Evolutionary conservation across 2,329 filamentous ascomycete species (phyloP), one percentile per base, ranked within the genome.

Genomic region (Stemphylium vesicarium): DNA sequence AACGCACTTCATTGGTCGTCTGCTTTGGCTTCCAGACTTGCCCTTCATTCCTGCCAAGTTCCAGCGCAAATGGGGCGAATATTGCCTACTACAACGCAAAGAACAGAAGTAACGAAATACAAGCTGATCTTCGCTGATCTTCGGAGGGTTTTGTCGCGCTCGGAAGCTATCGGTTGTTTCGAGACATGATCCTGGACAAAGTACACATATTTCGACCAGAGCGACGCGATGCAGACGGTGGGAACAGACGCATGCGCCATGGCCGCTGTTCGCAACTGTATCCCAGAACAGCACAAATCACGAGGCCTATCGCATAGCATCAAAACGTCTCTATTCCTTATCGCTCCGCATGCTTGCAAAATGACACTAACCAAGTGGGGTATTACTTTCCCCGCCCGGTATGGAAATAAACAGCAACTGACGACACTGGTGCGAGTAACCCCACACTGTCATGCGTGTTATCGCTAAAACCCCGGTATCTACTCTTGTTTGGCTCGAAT

Each of bases 21-120:
- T 91, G 8, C 77, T 96, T 41, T 98, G 92, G 91, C 73, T 96
- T 32, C 95, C 95, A 2, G 84, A 92, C 62, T 77, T 86, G 58
- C 77, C 82, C 0, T 77, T 91, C 35, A 78, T 96, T 12, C 92
- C 93, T 0, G 81, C 86, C 37, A 82, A 82, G 55, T 88, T 86
- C 61, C 85, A 82, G 64, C 85, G 94, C 53, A 87, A 86, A 75
- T 98, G 93, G 92, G 95, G 92, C 15, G 82, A 86, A 48, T 96
- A 98, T 75, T 99, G 95, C 74, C 80, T 99, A 47, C 77, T 98
- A 61, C 84, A 84, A 68, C 84, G 85, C 7, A 52, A 39, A 22
- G 38, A 36, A 35, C 11, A 40, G 2, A 36, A n/a, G 11, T 36
- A 18, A 15, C 16, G 41, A 37, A 42, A 5, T 4, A 5, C 5